Percentiles rank a stretch among this genome's conserved stretches.
Conservation (phyloP, 257 asterid genomes). For the Lycium barbarum region DNA sequence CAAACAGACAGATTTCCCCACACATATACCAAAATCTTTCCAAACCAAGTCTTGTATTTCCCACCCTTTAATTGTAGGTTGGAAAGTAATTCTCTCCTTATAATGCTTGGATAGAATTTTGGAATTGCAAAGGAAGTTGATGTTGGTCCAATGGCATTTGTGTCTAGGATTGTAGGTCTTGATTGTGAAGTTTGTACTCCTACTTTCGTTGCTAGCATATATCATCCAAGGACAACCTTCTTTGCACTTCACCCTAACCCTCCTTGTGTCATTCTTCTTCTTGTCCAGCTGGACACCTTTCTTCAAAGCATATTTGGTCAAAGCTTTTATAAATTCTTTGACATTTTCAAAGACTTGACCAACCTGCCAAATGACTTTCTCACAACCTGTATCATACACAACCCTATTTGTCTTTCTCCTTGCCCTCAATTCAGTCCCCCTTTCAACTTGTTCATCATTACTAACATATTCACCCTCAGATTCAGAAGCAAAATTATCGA, state of each 20-base stretch:
- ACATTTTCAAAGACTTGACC: background rate
- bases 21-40: background rate
- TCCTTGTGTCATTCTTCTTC: background rate
- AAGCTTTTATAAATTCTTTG: background rate
- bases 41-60: no score
- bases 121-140: background rate
- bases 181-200: background rate
- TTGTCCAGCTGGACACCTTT: background rate
- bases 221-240: background rate
- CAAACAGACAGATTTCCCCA: background rate
- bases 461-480: background rate
- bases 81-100: no score
- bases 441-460: background rate
- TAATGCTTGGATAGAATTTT: no score
- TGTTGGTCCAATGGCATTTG: background rate
- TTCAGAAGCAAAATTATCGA: background rate
- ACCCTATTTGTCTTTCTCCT: background rate
- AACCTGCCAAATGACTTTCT: background rate
- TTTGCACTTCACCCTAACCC: background rate
- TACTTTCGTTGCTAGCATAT: no score
- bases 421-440: background rate
- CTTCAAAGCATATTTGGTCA: background rate
- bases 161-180: background rate
- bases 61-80: no score
- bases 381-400: background rate